Evolutionary conservation across 1,139 yeast genomes (phyloP).

Genomic region (Nadsonia commutata): DNA sequence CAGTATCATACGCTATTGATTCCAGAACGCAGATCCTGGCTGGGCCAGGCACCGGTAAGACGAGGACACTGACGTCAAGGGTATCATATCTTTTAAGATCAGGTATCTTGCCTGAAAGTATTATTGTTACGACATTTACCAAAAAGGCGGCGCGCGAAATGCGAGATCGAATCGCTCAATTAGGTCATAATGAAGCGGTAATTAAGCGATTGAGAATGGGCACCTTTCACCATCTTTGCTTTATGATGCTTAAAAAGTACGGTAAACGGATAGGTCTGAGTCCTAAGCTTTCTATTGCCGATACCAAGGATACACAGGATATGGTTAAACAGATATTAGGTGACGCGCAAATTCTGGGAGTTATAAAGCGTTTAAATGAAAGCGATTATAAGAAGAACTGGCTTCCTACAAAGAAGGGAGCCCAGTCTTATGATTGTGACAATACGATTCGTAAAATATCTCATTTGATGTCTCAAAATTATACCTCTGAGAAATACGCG

Average conservation of each 20-base stretch:
- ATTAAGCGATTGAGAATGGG: slow-evolving; percentile 42
- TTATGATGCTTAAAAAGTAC: slow-evolving; percentile 39
- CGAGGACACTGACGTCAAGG: slow-evolving; percentile 64
- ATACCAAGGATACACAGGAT: slow-evolving; percentile 21
- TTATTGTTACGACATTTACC: slow-evolving; percentile 82
- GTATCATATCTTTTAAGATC: slow-evolving; percentile 53
- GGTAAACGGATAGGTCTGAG: slow-evolving; percentile 39
- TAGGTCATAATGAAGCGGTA: slow-evolving; percentile 15
- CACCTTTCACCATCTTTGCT: slow-evolving; percentile 76
- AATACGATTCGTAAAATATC: slow-evolving; percentile 4
- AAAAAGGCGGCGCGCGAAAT: slow-evolving; percentile 82
- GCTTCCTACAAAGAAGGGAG: neutral
- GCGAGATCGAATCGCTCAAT: slow-evolving; percentile 37
- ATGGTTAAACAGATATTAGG: slow-evolving; percentile 1
- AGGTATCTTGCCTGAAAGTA: slow-evolving; percentile 38
- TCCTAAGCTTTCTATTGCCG: slow-evolving; percentile 41
- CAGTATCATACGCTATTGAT: neutral
- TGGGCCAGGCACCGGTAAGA: slow-evolving; percentile 81
- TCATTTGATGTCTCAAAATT: slow-evolving; percentile 5
- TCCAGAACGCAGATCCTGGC: slow-evolving; percentile 49
- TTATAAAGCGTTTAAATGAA: neutral
- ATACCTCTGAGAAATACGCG: slow-evolving; percentile 1
- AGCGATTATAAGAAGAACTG: neutral
- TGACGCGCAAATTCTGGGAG: neutral
- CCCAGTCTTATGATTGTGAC: neutral